A percentile compares a stretch with the other conserved stretches of the same genome.
Evolutionary conservation across 768 basidiomycete species (phyloP).

Genomic region (Boletus bicolor): DNA sequence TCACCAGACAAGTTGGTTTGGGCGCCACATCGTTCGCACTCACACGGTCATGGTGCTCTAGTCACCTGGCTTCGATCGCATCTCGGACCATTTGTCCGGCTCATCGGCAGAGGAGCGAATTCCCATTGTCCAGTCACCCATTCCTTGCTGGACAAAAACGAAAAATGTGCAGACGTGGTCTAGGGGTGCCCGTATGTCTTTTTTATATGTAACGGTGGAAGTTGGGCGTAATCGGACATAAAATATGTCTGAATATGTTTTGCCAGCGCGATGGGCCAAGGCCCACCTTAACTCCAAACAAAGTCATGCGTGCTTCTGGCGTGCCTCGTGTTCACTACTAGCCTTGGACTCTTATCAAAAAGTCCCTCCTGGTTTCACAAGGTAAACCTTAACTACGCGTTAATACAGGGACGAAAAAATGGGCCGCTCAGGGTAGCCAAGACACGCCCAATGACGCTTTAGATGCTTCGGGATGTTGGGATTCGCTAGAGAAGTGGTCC

Average conservation of each 20-base stretch:
- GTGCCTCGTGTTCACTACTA: slow-evolving; percentile 24
- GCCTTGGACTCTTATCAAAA: slow-evolving; percentile 1
- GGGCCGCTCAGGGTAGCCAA: slow-evolving; percentile 12
- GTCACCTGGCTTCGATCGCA: neutral
- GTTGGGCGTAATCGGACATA: slow-evolving; percentile 1
- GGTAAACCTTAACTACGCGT: slow-evolving; percentile 22
- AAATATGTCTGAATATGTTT: neutral
- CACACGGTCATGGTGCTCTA: neutral
- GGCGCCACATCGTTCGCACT: slow-evolving; percentile 1
- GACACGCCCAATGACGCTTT: slow-evolving; percentile 15
- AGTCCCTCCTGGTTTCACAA: slow-evolving; percentile 7
- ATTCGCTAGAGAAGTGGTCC: slow-evolving; percentile 18
- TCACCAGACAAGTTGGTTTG: neutral
- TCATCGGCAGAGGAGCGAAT: neutral
- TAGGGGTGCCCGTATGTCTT: neutral
- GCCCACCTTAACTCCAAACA: slow-evolving; percentile 23
- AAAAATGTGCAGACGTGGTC: neutral
- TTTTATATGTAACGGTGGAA: neutral
- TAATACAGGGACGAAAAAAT: slow-evolving; percentile 13
- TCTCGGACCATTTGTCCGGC: slow-evolving; percentile 9
- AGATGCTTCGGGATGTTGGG: slow-evolving; percentile 13
- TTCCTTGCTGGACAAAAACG: neutral
- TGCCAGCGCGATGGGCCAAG: slow-evolving; percentile 1
- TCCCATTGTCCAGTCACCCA: neutral
- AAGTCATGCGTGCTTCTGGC: slow-evolving; percentile 25